Conservation (phyloP, 2,329 filamentous ascomycete genomes). For the Stylonectria norvegica region DNA sequence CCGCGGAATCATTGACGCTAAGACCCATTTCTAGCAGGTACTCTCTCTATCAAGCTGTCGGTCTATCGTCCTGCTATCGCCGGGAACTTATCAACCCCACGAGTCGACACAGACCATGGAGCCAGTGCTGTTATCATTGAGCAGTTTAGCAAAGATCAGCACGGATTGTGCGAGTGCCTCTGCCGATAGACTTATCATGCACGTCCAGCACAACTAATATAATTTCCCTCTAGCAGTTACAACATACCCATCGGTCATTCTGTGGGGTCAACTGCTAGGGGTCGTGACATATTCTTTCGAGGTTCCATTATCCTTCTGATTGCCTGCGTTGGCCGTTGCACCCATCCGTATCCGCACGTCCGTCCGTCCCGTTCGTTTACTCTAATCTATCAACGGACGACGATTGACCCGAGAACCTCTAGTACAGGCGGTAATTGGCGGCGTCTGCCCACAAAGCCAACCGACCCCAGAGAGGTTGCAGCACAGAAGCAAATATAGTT, state of each 20-base stretch:
- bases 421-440: constrained; percentile 4
- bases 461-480: no score
- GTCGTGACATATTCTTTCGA: no score
- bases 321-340: no score
- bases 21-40: constrained; percentile 5
- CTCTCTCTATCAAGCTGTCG: not conserved
- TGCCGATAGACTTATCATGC: constrained; percentile 11
- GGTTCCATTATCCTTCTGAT: no score
- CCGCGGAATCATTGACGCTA: not conserved
- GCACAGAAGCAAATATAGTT: not conserved
- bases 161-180: constrained; percentile 14
- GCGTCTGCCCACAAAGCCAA: not conserved
- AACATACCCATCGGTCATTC: constrained; percentile 13
- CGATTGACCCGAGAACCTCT: constrained; percentile 1
- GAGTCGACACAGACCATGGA: constrained; percentile 13
- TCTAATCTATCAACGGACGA: no score
- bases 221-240: no score
- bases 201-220: no score
- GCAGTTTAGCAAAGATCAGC: no score
- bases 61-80: constrained; percentile 8
- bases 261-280: constrained; percentile 10
- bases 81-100: constrained; percentile 17
- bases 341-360: no score
- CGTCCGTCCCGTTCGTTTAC: no score
- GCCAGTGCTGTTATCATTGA: constrained; percentile 4